Evolutionary conservation across 2,329 filamentous ascomycete species (phyloP), one percentile per base, ranked within the genome.

Genomic region (Pseudogymnoascus sp.): DNA sequence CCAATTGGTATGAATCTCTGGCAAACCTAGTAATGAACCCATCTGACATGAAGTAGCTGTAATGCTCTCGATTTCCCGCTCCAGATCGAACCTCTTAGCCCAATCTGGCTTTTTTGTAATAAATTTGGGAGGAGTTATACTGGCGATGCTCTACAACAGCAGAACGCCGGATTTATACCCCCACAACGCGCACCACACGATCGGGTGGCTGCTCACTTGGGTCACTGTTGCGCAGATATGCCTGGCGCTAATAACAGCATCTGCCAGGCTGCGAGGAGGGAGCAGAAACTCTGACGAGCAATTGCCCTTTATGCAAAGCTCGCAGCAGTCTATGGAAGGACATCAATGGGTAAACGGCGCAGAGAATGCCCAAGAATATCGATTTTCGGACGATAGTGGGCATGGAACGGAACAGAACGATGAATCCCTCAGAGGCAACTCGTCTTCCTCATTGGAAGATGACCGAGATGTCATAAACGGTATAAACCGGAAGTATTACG

Each of bases 111-210:
- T 93, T 74, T 75, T 90, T 48, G 77, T 80, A 1, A 73, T 81
- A 37, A 91, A 92, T 72, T 81, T 79, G 2, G 69, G 88, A 1
- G 90, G 88, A 16, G 69, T 93, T 23, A 71, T 90, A 13, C 73
- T 90, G 25, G 86, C 84, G 6, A 81, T 84, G 61, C 78, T 91
- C 36, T 96, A 96, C 79, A 92, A 95, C 74, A 81, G 83, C 65
- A 86, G 84, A 67, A 96, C 92, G 0, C 92, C 92, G 0, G 90
- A 96, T 72, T 79, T 97, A 21, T 96, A 96, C 74, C 85, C 86
- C 43, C 87, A 89, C 73, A 96, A 96, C 72, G 84, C 88, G 14
- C 92, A 96, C 74, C 86, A 91, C 78, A 91, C 89, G 74, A 82
- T 92, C 48, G 92, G 92, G 63, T 98, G 93, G 93, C 80, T 90